Evolutionary conservation across 2,329 filamentous ascomycete species (phyloP), one percentile per base, ranked within the genome.

Genomic region (Cadophora gregata): DNA sequence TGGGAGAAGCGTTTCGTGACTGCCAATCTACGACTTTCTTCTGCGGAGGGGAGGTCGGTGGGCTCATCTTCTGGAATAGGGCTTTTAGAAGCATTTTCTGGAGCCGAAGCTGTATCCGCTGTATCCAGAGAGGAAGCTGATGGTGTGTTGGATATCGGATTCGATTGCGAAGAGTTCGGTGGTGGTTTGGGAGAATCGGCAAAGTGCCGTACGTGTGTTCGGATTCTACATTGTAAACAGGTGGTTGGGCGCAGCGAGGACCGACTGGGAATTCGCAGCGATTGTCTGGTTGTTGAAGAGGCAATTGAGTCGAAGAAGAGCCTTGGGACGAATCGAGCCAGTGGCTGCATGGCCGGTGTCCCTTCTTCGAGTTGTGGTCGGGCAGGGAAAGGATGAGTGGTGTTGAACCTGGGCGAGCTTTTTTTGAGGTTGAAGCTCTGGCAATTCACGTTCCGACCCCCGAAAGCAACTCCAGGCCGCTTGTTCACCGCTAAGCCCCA

Each of bases 1-100:
- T 85, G 79, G 58, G 86, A 87, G 77, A 96, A 87, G 70, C 80
- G 79, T 53, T 81, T 79, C 19, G 79, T 80, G 29, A 83, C 75
- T 29, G 75, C 75, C 36, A 79, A 79, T 63, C 81, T 82, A 36
- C 79, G 80, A 36, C 78, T 77, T 72, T 84, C 82, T 72, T 77
- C 74, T 67, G 79, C 74, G n/a, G 82, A 85, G 59, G 83, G 83
- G 56, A 84, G 81, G 25, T 81, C 76, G 59, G 75, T 72, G 0
- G 62, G 51, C 25, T 66, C 63, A n/a, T 66, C 67, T 29, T 64
- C 64, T 62, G 61, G 29, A 4, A 50, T 19, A 16, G 59, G 24
- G 16, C 64, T 64, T 14, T 63, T n/a, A 3, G 45, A 53, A 24
- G 24, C 51, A 61, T 63, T 59, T 47, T 51, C 45, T 62, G 61